These are phyloP conservation scores for Lolium perenne DNA, from an alignment of 176 grass and related monocot species.

Conservation along the genomic window DNA sequence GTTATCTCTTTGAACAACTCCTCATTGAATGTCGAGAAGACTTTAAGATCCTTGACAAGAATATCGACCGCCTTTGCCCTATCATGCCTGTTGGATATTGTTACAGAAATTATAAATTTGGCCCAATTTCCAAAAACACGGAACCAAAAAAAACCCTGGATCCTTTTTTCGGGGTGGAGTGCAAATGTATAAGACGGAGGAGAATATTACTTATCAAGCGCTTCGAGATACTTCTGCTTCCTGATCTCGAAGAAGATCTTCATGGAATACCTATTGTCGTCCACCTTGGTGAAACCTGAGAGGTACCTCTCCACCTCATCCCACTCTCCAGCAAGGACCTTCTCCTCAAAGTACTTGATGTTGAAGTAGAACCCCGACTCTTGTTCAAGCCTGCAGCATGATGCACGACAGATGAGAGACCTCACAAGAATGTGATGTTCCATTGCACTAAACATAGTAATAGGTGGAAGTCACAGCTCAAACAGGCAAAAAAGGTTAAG, in stretches of 20 bases:
- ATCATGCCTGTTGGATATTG: conserved; percentile 78
- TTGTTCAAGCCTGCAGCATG: conserved; percentile 78
- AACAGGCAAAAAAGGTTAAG: background rate
- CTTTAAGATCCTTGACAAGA: conserved; percentile 97
- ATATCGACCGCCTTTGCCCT: conserved; percentile 93
- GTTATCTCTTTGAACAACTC: conserved; percentile 99
- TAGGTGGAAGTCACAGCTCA: background rate
- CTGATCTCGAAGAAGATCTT: conserved; percentile 99
- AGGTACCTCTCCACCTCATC: conserved; percentile 97
- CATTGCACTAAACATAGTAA: conserved; percentile 10
- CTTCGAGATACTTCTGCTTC: conserved; percentile 99
- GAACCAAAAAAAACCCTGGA: background rate
- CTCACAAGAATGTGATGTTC: background rate
- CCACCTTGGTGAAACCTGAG: conserved; percentile 96
- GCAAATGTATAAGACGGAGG: background rate
- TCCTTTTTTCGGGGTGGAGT: conserved; percentile 5
- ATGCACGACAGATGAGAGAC: background rate
- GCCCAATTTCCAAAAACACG: background rate
- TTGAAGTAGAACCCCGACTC: conserved; percentile 96
- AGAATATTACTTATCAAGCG: conserved; percentile 77
- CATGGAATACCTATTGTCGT: conserved; percentile 99
- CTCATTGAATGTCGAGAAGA: conserved; percentile 98
- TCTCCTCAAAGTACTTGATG: conserved; percentile 96
- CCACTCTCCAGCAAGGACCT: conserved; percentile 86
- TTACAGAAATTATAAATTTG: background rate